A percentile compares a stretch with the other conserved stretches of the same genome.
Conservation (phyloP, 805 yeast species). For the Kodamaea leandrae region DNA sequence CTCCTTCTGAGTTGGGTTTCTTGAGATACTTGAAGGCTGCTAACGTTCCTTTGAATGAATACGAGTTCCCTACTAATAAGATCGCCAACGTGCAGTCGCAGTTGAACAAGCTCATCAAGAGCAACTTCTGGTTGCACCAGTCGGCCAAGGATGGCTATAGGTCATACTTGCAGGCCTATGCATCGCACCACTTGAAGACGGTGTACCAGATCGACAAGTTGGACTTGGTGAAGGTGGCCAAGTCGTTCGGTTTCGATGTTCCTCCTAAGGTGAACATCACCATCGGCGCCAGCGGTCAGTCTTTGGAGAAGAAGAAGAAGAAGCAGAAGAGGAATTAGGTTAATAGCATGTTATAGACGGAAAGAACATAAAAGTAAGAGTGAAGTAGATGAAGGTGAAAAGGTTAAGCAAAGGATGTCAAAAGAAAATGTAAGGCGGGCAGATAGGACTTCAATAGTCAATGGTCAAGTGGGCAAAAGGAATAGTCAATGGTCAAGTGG, state of each 20-base stretch:
- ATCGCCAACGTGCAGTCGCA: constrained; percentile 96
- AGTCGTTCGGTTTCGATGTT: constrained; percentile 87
- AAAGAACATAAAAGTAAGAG: constrained; percentile 1
- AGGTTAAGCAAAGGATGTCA: neutral
- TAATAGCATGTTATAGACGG: constrained; percentile 2
- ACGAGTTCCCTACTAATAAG: constrained; percentile 90
- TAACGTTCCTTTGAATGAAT: constrained; percentile 95
- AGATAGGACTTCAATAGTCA: no score
- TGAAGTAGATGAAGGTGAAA: neutral
- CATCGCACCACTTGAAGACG: constrained; percentile 93
- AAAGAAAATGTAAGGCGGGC: no score
- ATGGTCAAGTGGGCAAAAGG: no score
- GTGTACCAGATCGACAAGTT: constrained; percentile 95
- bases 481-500: no score
- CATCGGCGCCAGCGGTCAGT: constrained; percentile 87
- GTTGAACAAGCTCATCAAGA: constrained; percentile 82
- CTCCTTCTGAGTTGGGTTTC: constrained; percentile 93
- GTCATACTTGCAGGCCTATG: constrained; percentile 94
- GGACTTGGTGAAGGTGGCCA: constrained; percentile 92
- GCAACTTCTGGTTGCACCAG: constrained; percentile 92
- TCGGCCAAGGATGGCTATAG: constrained; percentile 97
- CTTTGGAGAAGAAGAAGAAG: constrained; percentile 48
- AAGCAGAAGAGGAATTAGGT: constrained; percentile 34
- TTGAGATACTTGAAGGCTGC: constrained; percentile 93
- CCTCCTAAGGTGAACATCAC: constrained; percentile 97